Percentiles rank a stretch among this genome's conserved stretches.
Conservation (phyloP, 768 basidiomycete species). For the Solioccasus polychromus region DNA sequence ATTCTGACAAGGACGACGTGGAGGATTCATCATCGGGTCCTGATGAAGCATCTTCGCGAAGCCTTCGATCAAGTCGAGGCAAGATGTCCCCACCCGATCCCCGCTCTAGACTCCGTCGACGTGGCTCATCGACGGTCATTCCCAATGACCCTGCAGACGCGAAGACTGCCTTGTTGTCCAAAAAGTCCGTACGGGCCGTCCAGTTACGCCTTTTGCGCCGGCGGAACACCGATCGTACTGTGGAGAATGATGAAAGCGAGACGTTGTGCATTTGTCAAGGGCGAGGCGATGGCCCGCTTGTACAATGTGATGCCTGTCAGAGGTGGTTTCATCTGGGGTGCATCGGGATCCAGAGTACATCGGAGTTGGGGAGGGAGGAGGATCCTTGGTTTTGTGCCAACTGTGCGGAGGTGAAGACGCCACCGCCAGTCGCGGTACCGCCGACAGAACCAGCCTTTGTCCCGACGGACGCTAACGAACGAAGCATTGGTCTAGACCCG, state of each 20-base stretch:
- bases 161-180: slow-evolving; percentile 66
- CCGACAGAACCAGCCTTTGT: slow-evolving; percentile 65
- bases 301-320: slow-evolving; percentile 79
- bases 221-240: slow-evolving; percentile 33
- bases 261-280: slow-evolving; percentile 65
- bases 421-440: slow-evolving; percentile 33
- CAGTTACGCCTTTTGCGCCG: slow-evolving; percentile 46
- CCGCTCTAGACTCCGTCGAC: slow-evolving; percentile 33
- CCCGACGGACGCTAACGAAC: slow-evolving; percentile 61
- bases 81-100: slow-evolving; percentile 58
- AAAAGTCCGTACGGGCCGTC: slow-evolving; percentile 62
- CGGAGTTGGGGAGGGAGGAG: slow-evolving; percentile 70
- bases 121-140: slow-evolving; percentile 31
- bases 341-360: slow-evolving; percentile 63
- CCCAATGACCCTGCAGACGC: slow-evolving; percentile 77
- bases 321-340: slow-evolving; percentile 83
- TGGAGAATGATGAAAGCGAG: slow-evolving; percentile 47
- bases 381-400: slow-evolving; percentile 75
- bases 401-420: slow-evolving; percentile 46
- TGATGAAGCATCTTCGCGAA: slow-evolving; percentile 19
- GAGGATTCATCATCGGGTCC: slow-evolving; percentile 20
- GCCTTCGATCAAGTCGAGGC: slow-evolving; percentile 41
- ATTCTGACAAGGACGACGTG: slow-evolving; percentile 53
- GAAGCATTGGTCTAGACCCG: slow-evolving; percentile 39
- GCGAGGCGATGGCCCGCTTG: slow-evolving; percentile 70